A percentile compares a stretch with the other conserved stretches of the same genome.
These are phyloP conservation scores for Backusella australiensis DNA, from an alignment of 192 early-diverging fungal genomes.

Conservation along the genomic window DNA sequence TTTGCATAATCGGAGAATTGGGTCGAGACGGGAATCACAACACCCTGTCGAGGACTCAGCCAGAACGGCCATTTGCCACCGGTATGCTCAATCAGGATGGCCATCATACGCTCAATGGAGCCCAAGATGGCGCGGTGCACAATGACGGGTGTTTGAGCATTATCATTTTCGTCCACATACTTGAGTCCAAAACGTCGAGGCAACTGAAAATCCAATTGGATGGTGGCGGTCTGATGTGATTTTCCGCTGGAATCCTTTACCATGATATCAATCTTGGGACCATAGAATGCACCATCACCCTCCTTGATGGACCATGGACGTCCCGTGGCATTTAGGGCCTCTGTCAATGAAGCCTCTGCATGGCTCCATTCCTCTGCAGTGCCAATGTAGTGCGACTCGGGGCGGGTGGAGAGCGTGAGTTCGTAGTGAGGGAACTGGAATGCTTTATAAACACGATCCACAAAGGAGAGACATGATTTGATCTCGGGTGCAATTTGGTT, in stretches of 20 bases:
- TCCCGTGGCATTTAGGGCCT: constrained; percentile 64
- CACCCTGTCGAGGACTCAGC: constrained; percentile 87
- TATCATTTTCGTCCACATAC: constrained; percentile 69
- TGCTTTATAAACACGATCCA: constrained; percentile 74
- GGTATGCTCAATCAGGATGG: constrained; percentile 92
- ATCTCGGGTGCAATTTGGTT: constrained; percentile 84
- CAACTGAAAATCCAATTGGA: constrained; percentile 95
- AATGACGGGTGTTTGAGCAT: constrained; percentile 78
- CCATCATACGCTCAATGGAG: constrained; percentile 91
- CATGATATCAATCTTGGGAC: constrained; percentile 93
- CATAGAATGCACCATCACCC: constrained; percentile 96
- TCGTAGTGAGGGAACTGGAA: constrained; percentile 81
- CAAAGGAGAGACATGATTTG: constrained; percentile 66
- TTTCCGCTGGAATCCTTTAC: constrained; percentile 80
- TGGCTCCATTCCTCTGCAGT: constrained; percentile 68
- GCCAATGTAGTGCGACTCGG: constrained; percentile 72
- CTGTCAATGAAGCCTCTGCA: constrained; percentile 72
- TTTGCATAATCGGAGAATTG: constrained; percentile 70
- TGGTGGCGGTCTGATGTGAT: constrained; percentile 90
- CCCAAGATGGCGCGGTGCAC: constrained; percentile 94
- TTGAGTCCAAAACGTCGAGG: constrained; percentile 80
- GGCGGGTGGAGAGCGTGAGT: constrained; percentile 80
- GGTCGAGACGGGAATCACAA: constrained; percentile 72
- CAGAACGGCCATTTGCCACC: constrained; percentile 94
- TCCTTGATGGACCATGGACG: constrained; percentile 67